Evolutionary conservation across 2,329 filamentous ascomycete species (phyloP).

Genomic region (Neofusicoccum cordaticola): DNA sequence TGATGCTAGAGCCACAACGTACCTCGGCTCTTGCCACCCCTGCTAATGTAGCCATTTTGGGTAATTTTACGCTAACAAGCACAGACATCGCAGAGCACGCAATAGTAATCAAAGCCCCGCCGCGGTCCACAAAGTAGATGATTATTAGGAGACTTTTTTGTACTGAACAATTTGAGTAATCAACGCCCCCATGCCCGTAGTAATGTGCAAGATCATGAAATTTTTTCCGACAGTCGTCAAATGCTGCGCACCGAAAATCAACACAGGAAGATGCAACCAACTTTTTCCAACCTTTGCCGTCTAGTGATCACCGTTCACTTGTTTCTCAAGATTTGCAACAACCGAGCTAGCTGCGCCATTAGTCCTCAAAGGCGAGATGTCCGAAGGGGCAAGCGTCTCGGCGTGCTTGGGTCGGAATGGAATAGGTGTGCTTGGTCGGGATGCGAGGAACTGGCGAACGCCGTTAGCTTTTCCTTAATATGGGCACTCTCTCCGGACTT

Average conservation of each 20-base stretch:
- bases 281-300: neutral
- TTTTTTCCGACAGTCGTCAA: neutral
- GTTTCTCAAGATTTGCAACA: slow-evolving; percentile 16
- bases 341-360: neutral
- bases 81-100: neutral
- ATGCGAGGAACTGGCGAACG: slow-evolving; percentile 64
- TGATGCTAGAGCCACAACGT: neutral
- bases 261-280: slow-evolving; percentile 3
- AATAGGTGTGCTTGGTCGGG: slow-evolving; percentile 66
- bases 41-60: neutral
- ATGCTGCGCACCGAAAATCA: neutral
- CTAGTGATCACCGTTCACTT: slow-evolving; percentile 16
- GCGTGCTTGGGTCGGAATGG: slow-evolving; percentile 58
- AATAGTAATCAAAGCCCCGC: neutral
- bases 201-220: neutral
- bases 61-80: neutral
- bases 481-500: slow-evolving; percentile 41
- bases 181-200: slow-evolving; percentile 3
- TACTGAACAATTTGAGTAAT: neutral
- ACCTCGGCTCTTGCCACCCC: neutral
- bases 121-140: neutral
- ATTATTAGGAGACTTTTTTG: neutral
- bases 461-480: neutral
- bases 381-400: slow-evolving; percentile 27
- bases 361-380: slow-evolving; percentile 26